Percentiles rank a stretch among this genome's conserved stretches.
phyloP scores from a whole-genome alignment of 768 basidiomycete genomes.

The Suillus bovinus region DNA sequence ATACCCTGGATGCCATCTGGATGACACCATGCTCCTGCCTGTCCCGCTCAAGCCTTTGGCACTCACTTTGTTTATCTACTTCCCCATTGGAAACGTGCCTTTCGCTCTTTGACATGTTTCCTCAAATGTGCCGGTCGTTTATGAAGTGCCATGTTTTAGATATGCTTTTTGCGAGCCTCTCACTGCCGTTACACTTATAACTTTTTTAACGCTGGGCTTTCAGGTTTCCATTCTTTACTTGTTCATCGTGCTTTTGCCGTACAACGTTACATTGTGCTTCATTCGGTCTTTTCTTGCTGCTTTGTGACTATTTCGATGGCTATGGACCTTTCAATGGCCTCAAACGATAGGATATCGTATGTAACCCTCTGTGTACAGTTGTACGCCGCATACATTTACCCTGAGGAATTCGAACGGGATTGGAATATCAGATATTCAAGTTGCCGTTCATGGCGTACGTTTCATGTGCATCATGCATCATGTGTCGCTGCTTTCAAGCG shows the following conservation, averaged over 20 bases:
- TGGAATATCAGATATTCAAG: too few species aligned
- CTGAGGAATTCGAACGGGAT: too few species aligned
- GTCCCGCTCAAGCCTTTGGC: background rate
- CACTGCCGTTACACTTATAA: background rate
- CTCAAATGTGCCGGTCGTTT: background rate
- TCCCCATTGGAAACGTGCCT: background rate
- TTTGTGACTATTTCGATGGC: background rate
- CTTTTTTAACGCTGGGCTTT: conserved; percentile 1
- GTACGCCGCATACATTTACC: too few species aligned
- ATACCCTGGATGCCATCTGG: background rate
- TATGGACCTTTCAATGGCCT: background rate
- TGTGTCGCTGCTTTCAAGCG: background rate
- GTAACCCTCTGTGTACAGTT: too few species aligned
- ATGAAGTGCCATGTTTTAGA: background rate
- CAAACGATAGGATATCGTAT: background rate
- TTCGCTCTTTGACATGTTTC: background rate
- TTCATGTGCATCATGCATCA: background rate
- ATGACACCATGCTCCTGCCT: background rate
- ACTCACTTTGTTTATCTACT: background rate
- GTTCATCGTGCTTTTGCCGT: background rate
- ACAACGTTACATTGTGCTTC: background rate
- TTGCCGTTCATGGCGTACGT: background rate
- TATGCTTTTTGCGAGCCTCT: background rate
- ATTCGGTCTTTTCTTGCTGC: background rate
- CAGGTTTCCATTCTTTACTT: background rate